Evolutionary conservation across 2,329 filamentous ascomycete species (phyloP), one percentile per base, ranked within the genome.

Genomic region (Xylariaceae sp.): DNA sequence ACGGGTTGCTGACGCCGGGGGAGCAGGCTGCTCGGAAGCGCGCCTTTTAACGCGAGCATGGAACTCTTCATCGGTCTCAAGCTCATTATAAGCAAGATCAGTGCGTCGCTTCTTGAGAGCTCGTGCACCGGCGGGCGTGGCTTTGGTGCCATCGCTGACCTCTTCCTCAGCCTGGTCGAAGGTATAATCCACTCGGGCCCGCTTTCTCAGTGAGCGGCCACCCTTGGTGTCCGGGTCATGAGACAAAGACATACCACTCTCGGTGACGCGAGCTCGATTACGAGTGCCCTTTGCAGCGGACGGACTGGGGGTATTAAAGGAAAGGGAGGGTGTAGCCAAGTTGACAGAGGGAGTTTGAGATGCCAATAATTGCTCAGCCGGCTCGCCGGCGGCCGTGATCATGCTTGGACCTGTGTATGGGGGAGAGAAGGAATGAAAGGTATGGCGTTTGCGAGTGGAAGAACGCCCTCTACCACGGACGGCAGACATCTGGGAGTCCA

Each of bases 161-260:
- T 69, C 62, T 35, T 79, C 75, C 48, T 78, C 74, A 44, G 73
- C 70, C 50, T 77, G 74, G 55, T 75, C 72, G 56, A 72, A 68
- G 25, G 74, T 76, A 66, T 81, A 81, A 62, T 81, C 77, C 51
- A 81, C 69, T 47, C 76, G 75, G 41, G 74, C 67, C 42, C 77
- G 71, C 61, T 76, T 79, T 52, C 78, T 71, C 22, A 82, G 69
- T 25, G 76, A 78, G 63, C 80, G 78, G 39, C 78, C 77, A 42
- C 78, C 77, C 60, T 81, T 78, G 47, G 69, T 72, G 52, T 72
- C 67, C 29, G 68, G 65, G 19, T 77, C 74, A 36, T 73, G 72
- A n/a, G 70, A 68, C 12, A 64, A 68, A 44, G 63, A 57, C 36
- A 56, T 58, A 23, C 65, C 58, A 32, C 58, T 56, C 42, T 64